Base-by-base conservation (phyloP, 23 red algal species). In the Gracilaria caudata region DNA sequence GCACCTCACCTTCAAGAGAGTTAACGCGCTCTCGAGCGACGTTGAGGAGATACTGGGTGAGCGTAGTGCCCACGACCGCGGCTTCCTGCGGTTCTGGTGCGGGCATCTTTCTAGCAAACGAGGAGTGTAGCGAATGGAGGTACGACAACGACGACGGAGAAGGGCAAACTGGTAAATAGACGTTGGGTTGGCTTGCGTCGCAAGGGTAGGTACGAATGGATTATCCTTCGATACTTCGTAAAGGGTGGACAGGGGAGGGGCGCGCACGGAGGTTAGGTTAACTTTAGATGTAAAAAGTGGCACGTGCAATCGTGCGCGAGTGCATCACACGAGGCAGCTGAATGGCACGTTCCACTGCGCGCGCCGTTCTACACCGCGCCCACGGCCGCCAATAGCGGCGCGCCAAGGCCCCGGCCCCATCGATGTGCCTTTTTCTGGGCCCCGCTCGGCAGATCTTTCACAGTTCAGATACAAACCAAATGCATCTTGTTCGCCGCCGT, bases 1-100 rank as follows among this genome's bases (percentile, higher is more conserved):
- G 81, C 10, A 93, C 90, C 37, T 86, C 81, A 37, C 74, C 90
- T 44, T 93, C 90, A 19, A 93, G 90, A 20, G 80, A 66, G 90
- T 93, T 93, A 57, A 78, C 51, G 26, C 90, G 90, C 81, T 84
- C 74, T 28, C 72, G 68, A 14, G 82, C 51, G 19, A 86, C 72
- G 40, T 46, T 75, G 38, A 93, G 81, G 26, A 93, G 55, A 70
- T 93, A 86, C 33, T 85, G 74, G 16, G 82, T 86, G 24, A 93
- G 73, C 14, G 90, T 93, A 57, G 90, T 86, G 80, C 90, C 89
- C 25, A 24, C 38, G 8, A 75, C 70, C 11, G 70, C 70, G 70
- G 70, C 70, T 17, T 75, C 70, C 19, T 75, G 38, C n/a, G 70
- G 70, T 40, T 75, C 70, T 33, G 61, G 61, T 10, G 61, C 61